Base-by-base conservation (phyloP, 371 early-diverging fungal genomes). In the Mortierella polycephala region DNA sequence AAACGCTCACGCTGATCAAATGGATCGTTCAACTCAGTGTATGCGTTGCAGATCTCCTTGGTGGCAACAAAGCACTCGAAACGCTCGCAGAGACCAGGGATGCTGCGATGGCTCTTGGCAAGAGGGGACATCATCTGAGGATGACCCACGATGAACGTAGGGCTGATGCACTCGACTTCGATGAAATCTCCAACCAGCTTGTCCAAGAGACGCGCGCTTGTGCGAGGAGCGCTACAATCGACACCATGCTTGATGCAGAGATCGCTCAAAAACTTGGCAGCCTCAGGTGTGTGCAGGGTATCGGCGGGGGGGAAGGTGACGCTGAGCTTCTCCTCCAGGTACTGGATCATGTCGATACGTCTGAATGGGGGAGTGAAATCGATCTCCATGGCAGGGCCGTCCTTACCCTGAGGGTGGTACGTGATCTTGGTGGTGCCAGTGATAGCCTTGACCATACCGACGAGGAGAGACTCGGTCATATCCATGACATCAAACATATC, bases 121-220 rank as follows among this genome's bases (percentile, higher is more conserved):
- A 99, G 88, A 20, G 99, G 99, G 69, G 97, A 97, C 98, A 99
- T 99, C 90, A 98, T 96, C 88, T 93, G 91, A 53, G 99, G 99
- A 84, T 99, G 99, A 64, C 96, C 96, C 74, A 90, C 95, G 71
- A 99, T 96, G 88, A 99, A 99, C 30, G 99, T 96, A 30, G 99
- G 99, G 80, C 84, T 91, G 83, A 96, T 93, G 83, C 99, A 99
- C 74, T 94, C 84, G 65, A 92, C 91, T 85, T 99, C 99, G 68
- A 99, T 88, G 82, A 89, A 99, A 60, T 99, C 98, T 69, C 99
- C 99, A 49, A 99, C 97, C 16, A 99, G 92, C 88, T 83, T 77
- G 91, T 99, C 99, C 67, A 99, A 89, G 63, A 99, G 86, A 75
- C 99, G 94, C 42, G 97, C 92, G 61, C 91, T 88, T 42, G 99